Conservation (phyloP, 2,329 filamentous ascomycete species). For the Penicillium sp. region DNA sequence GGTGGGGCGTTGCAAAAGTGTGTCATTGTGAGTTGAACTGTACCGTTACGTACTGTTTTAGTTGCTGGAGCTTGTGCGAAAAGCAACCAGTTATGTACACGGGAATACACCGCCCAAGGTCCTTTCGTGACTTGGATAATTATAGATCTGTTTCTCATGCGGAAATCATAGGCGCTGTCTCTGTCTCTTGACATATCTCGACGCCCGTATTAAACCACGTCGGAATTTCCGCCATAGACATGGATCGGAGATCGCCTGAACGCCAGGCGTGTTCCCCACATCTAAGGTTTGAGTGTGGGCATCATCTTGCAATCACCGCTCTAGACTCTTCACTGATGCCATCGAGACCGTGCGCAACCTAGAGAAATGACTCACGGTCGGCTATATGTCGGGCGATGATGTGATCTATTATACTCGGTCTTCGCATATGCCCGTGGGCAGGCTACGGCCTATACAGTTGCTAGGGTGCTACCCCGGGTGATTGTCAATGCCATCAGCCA, state of each 20-base stretch:
- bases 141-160: not conserved
- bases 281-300: constrained; percentile 4
- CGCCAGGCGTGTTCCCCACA: constrained; percentile 10
- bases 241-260: constrained; percentile 11
- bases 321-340: constrained; percentile 1
- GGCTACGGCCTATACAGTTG: constrained; percentile 1
- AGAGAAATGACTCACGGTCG: constrained; percentile 19
- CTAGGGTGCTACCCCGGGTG: constrained; percentile 10
- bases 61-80: no score
- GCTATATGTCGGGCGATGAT: constrained; percentile 4
- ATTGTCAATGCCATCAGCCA: not conserved
- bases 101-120: not conserved
- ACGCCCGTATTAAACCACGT: not conserved
- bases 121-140: not conserved
- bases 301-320: constrained; percentile 16
- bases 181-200: not conserved
- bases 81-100: not conserved
- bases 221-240: constrained; percentile 1
- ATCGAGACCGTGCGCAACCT: constrained; percentile 8
- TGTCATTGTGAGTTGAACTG: constrained; percentile 29
- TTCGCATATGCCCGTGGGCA: constrained; percentile 12
- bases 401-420: constrained; percentile 4
- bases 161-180: not conserved
- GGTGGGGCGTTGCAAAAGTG: constrained; percentile 16
- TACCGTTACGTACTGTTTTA: constrained; percentile 16